phyloP scores from a whole-genome alignment of 805 yeast species.

The Wickerhamiella allomyrinae region DNA sequence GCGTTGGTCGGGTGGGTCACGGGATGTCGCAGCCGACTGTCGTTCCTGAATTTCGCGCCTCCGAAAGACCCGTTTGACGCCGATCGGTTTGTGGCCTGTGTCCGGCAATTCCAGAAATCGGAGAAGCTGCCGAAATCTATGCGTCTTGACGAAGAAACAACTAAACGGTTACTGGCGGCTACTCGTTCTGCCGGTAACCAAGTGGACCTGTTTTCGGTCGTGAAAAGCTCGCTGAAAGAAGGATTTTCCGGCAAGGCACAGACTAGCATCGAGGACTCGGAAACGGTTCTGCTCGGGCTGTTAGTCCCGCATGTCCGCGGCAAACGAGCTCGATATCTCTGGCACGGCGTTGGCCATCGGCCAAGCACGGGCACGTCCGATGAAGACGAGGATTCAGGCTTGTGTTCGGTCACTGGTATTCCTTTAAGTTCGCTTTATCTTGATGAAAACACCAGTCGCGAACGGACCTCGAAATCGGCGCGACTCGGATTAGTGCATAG shows the following conservation, averaged over 20 bases:
- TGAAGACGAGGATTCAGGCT: not conserved
- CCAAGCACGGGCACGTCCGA: not conserved
- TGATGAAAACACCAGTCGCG: not conserved
- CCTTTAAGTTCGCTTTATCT: constrained; percentile 4
- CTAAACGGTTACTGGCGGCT: constrained; percentile 33
- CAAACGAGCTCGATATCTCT: constrained; percentile 16
- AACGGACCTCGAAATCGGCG: not conserved
- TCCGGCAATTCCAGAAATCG: constrained; percentile 68
- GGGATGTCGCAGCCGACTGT: constrained; percentile 50
- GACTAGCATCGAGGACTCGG: constrained; percentile 14
- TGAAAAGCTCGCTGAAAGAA: constrained; percentile 63
- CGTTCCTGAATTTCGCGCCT: constrained; percentile 39
- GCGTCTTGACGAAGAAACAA: constrained; percentile 44
- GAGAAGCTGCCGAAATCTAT: constrained; percentile 37
- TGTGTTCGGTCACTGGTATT: constrained; percentile 4
- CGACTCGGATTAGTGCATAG: not conserved
- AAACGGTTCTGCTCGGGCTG: constrained; percentile 14
- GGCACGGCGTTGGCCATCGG: constrained; percentile 16
- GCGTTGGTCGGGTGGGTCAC: constrained; percentile 67
- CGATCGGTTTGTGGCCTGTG: constrained; percentile 48
- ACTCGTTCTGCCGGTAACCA: constrained; percentile 28
- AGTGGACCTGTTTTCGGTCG: constrained; percentile 31
- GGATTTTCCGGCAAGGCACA: constrained; percentile 18
- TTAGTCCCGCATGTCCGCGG: constrained; percentile 15
- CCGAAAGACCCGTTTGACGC: constrained; percentile 79